phyloP scores from a whole-genome alignment of 2,329 filamentous ascomycete genomes.

The Lachnellula cervina region DNA sequence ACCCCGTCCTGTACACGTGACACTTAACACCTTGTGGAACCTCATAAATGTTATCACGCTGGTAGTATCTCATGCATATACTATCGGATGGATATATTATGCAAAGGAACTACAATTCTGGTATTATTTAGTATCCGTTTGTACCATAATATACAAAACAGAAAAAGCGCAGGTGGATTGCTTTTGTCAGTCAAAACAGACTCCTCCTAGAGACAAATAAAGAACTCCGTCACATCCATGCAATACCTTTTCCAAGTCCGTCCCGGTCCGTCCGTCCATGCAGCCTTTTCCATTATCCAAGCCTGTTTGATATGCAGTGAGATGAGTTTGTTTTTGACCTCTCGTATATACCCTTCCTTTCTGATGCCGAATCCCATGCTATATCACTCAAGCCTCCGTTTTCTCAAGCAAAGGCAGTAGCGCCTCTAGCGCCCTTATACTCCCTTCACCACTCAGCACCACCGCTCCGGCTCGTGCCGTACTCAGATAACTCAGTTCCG shows the following conservation, averaged over 20 bases:
- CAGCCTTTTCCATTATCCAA: background rate
- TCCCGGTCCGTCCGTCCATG: background rate
- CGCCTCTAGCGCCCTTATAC: slow-evolving; percentile 68
- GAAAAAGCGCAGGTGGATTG: no score
- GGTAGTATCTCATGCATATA: no score
- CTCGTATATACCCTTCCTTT: background rate
- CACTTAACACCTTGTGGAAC: no score
- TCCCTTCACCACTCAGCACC: slow-evolving; percentile 71
- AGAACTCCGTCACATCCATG: background rate
- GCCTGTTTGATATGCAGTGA: background rate
- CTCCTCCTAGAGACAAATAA: background rate
- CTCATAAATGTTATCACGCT: no score
- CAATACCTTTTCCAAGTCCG: background rate
- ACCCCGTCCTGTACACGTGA: no score
- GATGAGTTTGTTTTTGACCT: background rate
- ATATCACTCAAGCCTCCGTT: background rate
- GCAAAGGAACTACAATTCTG: no score
- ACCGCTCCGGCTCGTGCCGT: slow-evolving; percentile 87
- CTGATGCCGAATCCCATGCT: background rate
- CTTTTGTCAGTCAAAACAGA: background rate
- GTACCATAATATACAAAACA: no score
- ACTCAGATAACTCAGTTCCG: slow-evolving; percentile 86
- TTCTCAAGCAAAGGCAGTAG: slow-evolving; percentile 43
- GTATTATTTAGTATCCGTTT: no score
- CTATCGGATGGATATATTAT: no score